Evolutionary conservation across 495 filamentous ascomycete species (phyloP), one percentile per base, ranked within the genome.

Genomic region (Hypoxylon lenormandii): DNA sequence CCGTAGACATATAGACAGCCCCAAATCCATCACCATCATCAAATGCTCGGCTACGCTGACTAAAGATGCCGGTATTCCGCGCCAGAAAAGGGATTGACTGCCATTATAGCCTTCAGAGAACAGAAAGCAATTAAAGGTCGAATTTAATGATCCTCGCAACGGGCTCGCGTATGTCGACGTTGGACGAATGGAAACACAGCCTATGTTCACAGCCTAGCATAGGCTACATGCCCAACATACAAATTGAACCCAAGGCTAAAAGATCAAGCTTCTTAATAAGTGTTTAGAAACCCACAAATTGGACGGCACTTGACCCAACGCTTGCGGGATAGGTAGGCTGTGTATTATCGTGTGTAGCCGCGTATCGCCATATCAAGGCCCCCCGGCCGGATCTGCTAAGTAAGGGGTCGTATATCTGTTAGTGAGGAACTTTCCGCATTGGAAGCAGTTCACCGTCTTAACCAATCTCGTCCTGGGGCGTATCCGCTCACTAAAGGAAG

Each of bases 201-300:
- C 47, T 48, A 58, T 18, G 26, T 11, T 33, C 30, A 33, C 30
- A 33, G 42, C 15, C 42, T 26, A 28, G 19, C 26, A 63, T 61
- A 61, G 66, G 60, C 49, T 60, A 46, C 56, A 52, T 65, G 52
- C 22, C 46, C 22, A 48, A 28, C 50, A 61, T 62, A 46, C 52
- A 48, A 70, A 70, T 4, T 70, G 62, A 52, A 50, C 55, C 57
- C 51, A 65, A 65, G 67, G 67, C 56, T 70, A 65, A 70, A 60
- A 65, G 56, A 66, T 66, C 37, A 62, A 66, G 57, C 50, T 70
- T 64, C 61, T 70, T 70, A 70, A 56, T 66, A 70, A 66, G 62
- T 52, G 51, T 40, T 65, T 70, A 70, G 67, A 61, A 70, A 70
- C 61, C 67, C 51, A 62, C 36, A 16, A 62, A 28, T 57, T 53